Evolutionary conservation across 768 basidiomycete genomes (phyloP), one percentile per base, ranked within the genome.

Genomic region (Tylopilus felleus): DNA sequence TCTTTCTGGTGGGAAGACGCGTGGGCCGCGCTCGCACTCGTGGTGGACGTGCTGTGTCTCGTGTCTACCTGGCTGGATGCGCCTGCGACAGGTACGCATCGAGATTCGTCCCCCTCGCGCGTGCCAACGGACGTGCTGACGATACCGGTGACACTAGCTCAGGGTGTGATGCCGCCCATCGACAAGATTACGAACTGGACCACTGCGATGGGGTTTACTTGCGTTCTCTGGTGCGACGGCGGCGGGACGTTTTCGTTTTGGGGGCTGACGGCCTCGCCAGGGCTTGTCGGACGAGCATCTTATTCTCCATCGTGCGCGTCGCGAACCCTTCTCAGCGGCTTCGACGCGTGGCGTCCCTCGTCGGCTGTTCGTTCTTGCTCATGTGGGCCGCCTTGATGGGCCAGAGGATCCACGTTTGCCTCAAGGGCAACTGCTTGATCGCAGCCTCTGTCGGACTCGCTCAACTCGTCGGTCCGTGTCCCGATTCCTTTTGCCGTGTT

Each of bases 1-100:
- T 44, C 45, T 17, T 68, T 68, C 19, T 66, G 70, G 64, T 70
- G 68, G 70, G 68, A 71, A 38, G 70, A 70, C 31, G 54, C 42
- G 6, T 66, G 58, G 59, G 65, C 61, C 4, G 43, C 49, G n/a
- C 36, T 66, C 1, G 70, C 65, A 6, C 57, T 70, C 16, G 28
- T 14, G 10, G 41, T 39, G n/a, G 68, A 69, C 6, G 21, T 60
- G 3, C 0, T 53, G 25, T 58, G 57, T 47, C 42, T 69, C 2
- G 47, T 45, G 8, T 36, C 55, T 3, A 44, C 51, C 8, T 52
- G 35, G 49, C 13, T 70, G 4, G 21, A 56, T 3, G 7, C 4
- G n/a, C 39, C 45, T 10, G 4, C 17, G 17, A 33, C 27, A 46
- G 29, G 63, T 60, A 46, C 52, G 55, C 16, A 6, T 7, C 35